A percentile compares a stretch with the other conserved stretches of the same genome.
Evolutionary conservation across 2,329 filamentous ascomycete genomes (phyloP).

Genomic region (Hypomyces perniciosus): DNA sequence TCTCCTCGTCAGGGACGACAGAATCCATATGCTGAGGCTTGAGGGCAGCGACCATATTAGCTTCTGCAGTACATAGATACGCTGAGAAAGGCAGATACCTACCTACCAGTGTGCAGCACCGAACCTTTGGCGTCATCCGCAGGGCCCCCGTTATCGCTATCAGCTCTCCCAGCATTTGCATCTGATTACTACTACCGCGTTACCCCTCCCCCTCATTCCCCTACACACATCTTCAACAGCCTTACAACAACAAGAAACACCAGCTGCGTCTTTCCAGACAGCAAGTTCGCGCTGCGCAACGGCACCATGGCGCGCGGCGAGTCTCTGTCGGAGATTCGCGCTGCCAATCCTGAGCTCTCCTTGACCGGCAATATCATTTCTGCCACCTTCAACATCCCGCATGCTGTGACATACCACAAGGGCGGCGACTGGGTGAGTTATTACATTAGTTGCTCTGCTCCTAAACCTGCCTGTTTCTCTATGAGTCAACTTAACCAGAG

Average conservation of each 20-base stretch:
- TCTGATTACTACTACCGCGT: no score
- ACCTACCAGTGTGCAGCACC: no score
- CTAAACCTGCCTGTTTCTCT: neutral
- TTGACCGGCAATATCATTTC: slow-evolving; percentile 63
- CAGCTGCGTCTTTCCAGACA: neutral
- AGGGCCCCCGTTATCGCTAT: no score
- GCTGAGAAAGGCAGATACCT: no score
- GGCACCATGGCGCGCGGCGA: slow-evolving; percentile 40
- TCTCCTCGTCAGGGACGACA: no score
- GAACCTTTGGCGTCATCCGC: no score
- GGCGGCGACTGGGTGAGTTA: slow-evolving; percentile 54
- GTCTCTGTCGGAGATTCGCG: slow-evolving; percentile 50
- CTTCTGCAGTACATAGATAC: no score
- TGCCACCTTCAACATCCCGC: slow-evolving; percentile 57
- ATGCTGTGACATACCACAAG: slow-evolving; percentile 52
- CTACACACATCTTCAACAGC: neutral
- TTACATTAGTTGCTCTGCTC: neutral
- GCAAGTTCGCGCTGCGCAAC: slow-evolving; percentile 7
- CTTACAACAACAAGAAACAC: neutral
- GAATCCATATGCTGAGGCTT: no score
- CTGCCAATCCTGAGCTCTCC: slow-evolving; percentile 49
- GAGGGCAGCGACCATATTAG: no score
- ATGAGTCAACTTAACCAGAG: neutral
- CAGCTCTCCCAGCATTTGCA: no score
- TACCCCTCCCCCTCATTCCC: slow-evolving; percentile 10